A percentile compares a stretch with the other conserved stretches of the same genome.
phyloP scores from a whole-genome alignment of 805 yeast genomes.

The Huiozyma sinensis region DNA sequence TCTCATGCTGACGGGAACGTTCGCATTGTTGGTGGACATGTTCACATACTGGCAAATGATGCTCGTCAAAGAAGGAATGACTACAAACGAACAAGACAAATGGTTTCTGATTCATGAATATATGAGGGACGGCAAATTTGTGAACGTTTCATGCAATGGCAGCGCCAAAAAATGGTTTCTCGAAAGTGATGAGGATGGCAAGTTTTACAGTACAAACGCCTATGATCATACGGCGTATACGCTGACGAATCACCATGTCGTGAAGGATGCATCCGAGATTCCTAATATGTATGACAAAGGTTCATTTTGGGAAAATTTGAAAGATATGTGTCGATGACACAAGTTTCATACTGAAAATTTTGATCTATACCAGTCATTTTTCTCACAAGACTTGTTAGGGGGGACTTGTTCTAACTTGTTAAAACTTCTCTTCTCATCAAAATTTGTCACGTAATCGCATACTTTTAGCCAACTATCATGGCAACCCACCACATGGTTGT shows the following conservation, averaged over 20 bases:
- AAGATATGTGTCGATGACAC: conserved; percentile 8
- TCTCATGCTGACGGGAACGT: conserved; percentile 33
- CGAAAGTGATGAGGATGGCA: conserved; percentile 1
- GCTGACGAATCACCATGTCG: conserved; percentile 5
- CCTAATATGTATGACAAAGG: conserved; percentile 26
- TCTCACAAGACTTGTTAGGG: no score
- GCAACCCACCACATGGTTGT: not conserved
- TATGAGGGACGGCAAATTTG: conserved; percentile 32
- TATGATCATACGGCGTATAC: conserved; percentile 18
- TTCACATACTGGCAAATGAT: conserved; percentile 38
- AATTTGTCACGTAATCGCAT: no score
- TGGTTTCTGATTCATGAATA: conserved; percentile 57
- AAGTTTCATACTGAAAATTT: not conserved
- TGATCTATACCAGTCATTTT: no score
- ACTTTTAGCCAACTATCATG: no score
- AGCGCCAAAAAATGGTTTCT: conserved; percentile 12
- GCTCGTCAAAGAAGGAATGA: conserved; percentile 53
- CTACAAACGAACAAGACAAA: conserved; percentile 64
- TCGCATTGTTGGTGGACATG: conserved; percentile 35
- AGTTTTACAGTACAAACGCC: conserved; percentile 23
- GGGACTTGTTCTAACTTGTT: no score
- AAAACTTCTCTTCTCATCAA: no score
- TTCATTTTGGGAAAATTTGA: conserved; percentile 16
- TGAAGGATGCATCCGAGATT: conserved; percentile 13
- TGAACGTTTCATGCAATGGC: conserved; percentile 4